Evolutionary conservation across 306 rosid species (phyloP).

Genomic region (Cucurbita maxima): DNA sequence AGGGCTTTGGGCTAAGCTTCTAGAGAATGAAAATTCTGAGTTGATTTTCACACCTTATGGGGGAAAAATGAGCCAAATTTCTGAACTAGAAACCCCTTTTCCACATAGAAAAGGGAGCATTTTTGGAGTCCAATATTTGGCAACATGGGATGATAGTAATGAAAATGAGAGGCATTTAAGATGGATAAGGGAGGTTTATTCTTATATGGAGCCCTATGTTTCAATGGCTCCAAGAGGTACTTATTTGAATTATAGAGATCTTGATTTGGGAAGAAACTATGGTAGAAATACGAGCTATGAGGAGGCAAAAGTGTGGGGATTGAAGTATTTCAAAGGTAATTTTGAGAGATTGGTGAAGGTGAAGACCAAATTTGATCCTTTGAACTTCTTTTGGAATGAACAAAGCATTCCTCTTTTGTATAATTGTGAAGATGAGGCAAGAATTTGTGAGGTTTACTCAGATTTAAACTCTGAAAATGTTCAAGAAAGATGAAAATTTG

Average conservation of each 20-base stretch:
- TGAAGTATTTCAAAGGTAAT: slow-evolving; percentile 14
- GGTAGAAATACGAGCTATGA: slow-evolving; percentile 9
- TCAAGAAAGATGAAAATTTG: background rate
- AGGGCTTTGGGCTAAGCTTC: slow-evolving; percentile 43
- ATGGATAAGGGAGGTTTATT: slow-evolving; percentile 43
- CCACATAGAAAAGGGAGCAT: slow-evolving; percentile 59
- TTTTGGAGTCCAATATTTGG: slow-evolving; percentile 33
- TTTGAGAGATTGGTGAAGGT: slow-evolving; percentile 6
- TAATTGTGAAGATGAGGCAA: background rate
- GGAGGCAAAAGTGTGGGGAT: slow-evolving; percentile 27
- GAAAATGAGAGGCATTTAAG: slow-evolving; percentile 22
- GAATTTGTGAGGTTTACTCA: background rate
- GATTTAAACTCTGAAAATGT: background rate
- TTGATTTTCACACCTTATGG: slow-evolving; percentile 62
- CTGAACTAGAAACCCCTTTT: slow-evolving; percentile 41
- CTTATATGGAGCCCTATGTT: slow-evolving; percentile 50
- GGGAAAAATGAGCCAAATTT: slow-evolving; percentile 37
- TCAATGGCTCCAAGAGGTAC: slow-evolving; percentile 51
- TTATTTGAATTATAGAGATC: slow-evolving; percentile 59
- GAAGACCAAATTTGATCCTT: slow-evolving; percentile 15
- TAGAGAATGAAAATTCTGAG: slow-evolving; percentile 33
- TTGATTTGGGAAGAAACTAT: slow-evolving; percentile 49
- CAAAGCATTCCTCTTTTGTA: slow-evolving; percentile 12
- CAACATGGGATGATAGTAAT: slow-evolving; percentile 26
- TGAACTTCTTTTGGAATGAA: slow-evolving; percentile 15